These are phyloP conservation scores for Colletotrichum brevisporum DNA, from an alignment of 2,329 filamentous ascomycete genomes.

Conservation along the genomic window DNA sequence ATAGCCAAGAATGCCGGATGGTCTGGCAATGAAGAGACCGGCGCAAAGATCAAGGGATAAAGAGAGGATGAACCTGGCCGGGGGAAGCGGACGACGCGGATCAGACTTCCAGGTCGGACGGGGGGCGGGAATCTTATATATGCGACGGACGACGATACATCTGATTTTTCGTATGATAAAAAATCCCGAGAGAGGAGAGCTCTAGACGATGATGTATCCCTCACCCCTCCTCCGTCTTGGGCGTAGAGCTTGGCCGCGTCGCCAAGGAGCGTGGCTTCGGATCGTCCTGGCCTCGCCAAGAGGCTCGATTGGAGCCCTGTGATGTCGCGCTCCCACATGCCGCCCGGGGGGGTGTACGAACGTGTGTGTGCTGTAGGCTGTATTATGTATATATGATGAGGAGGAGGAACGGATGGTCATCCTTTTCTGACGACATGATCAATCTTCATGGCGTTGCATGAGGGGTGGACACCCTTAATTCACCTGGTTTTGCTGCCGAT, in stretches of 20 bases:
- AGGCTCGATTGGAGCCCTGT: slow-evolving; percentile 28
- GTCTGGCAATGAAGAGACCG: neutral
- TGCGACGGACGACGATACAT: neutral
- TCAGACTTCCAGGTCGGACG: neutral
- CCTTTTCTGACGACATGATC: slow-evolving; percentile 36
- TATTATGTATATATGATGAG: neutral
- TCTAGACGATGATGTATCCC: slow-evolving; percentile 28
- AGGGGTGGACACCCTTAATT: slow-evolving; percentile 7
- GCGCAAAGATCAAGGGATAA: too few species aligned
- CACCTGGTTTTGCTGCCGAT: neutral
- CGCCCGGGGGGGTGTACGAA: slow-evolving; percentile 8
- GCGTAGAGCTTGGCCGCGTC: slow-evolving; percentile 37
- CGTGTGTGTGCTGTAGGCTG: neutral
- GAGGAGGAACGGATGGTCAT: neutral
- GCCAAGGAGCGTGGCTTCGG: slow-evolving; percentile 40
- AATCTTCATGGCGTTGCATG: slow-evolving; percentile 25
- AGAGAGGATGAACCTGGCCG: slow-evolving; percentile 10
- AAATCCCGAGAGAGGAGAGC: neutral
- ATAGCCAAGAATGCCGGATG: too few species aligned
- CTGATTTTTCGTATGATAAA: neutral
- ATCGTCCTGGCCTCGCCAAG: slow-evolving; percentile 39
- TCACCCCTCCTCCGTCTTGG: slow-evolving; percentile 26
- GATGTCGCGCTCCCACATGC: slow-evolving; percentile 36
- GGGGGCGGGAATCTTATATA: slow-evolving; percentile 32
- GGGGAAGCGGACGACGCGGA: neutral